Base-by-base conservation (phyloP, 345 rosid species). In the Ailanthus altissimus region DNA sequence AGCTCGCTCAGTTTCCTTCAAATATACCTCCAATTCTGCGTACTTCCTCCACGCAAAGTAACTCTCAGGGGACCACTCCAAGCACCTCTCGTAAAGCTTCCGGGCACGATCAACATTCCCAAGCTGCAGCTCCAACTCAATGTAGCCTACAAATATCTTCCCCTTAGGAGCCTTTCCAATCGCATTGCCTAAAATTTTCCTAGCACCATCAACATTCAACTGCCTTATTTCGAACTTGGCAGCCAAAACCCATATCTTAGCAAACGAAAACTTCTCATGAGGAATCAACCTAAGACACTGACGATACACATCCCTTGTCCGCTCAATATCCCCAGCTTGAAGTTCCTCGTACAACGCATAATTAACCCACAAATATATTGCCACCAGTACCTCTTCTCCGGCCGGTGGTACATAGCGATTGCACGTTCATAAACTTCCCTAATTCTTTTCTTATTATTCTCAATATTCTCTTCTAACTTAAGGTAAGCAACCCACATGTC, bases 41-140 rank as follows among this genome's bases (percentile, higher is more conserved):
- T 81, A 93, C 67, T 93, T 93, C 75, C 87, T 93, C 98, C 98
- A 93, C 14, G 98, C 98, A 84, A 92, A 92, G 82, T 94, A 85
- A 80, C 90, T 92, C 76, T 87, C 95, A 2, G 98, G 98, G 1
- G 98, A 81, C 97, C 98, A 88, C 81, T 91, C 94, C 79, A 90
- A 88, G 84, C 90, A 95, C 75, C 83, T 93, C 80, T 93, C 90
- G 67, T 95, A 90, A 28, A 95, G 82, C 74, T 82, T 89, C 71
- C 97, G 85, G 70, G 92, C 90, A 26, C 94, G 88, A 67, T 93
- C 92, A 5, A 95, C 86, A 73, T 95, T 92, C 15, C 93, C 93
- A 67, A 95, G 89, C 72, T 88, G 92, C 60, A 95, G 87, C 74
- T 95, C 98, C 36, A 92, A 89, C 82, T 95, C 96, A 38, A 95